These are phyloP conservation scores for Alternaria brassicicola DNA, from an alignment of 2,329 filamentous ascomycete species.

Conservation along the genomic window DNA sequence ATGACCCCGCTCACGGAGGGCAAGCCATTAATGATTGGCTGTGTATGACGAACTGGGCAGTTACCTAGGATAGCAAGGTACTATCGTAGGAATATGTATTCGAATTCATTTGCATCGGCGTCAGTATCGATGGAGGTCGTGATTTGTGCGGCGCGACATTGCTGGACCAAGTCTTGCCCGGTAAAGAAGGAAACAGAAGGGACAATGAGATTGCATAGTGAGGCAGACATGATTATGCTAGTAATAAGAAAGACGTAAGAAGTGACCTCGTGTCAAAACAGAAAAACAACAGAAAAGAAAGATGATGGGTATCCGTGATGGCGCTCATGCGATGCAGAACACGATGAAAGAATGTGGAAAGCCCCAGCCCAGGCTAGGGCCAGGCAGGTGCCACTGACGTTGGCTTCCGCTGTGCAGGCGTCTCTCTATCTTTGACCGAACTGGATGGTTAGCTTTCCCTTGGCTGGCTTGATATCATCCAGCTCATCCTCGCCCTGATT, in stretches of 20 bases:
- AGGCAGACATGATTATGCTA: background rate
- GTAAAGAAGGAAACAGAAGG: background rate
- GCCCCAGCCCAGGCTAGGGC: conserved; percentile 10
- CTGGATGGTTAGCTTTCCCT: conserved; percentile 47
- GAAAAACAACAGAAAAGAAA: background rate
- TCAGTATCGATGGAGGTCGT: background rate
- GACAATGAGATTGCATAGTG: background rate
- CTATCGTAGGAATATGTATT: background rate
- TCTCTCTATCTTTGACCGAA: conserved; percentile 42
- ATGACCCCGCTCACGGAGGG: background rate
- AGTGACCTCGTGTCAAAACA: background rate
- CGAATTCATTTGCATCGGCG: background rate
- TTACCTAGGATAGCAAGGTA: background rate
- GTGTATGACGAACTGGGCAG: background rate
- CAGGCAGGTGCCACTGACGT: conserved; percentile 1
- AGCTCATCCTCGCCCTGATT: conserved; percentile 26
- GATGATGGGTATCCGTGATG: conserved; percentile 39
- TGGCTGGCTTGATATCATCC: conserved; percentile 26
- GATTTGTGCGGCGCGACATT: background rate
- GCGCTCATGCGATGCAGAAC: conserved; percentile 18
- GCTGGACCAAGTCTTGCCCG: background rate
- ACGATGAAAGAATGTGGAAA: conserved; percentile 30
- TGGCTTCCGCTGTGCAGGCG: background rate
- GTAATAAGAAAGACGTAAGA: background rate
- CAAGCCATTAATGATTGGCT: background rate